Percentiles rank a stretch among this genome's conserved stretches.
These are phyloP conservation scores for Schrenkiella parvula DNA, from an alignment of 345 rosid species.

Conservation along the genomic window DNA sequence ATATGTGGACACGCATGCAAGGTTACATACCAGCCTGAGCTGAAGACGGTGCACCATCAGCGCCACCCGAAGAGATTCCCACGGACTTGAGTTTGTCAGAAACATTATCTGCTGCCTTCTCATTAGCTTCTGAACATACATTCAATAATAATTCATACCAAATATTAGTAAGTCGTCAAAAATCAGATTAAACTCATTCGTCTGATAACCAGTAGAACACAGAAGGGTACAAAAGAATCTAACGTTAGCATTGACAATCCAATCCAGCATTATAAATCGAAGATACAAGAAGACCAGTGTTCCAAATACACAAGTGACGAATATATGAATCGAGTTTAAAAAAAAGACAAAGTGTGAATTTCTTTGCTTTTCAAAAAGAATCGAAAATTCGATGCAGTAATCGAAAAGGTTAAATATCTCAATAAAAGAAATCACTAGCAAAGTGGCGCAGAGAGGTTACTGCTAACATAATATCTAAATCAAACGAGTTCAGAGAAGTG, in stretches of 20 bases:
- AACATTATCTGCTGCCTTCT: constrained; percentile 58
- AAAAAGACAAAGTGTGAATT: background rate
- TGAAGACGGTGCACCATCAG: constrained; percentile 49
- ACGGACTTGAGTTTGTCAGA: constrained; percentile 63
- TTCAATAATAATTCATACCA: background rate
- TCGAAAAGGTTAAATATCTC: background rate
- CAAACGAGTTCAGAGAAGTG: background rate
- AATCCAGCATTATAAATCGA: background rate
- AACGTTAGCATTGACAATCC: background rate
- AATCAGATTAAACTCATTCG: background rate
- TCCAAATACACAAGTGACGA: background rate
- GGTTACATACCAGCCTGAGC: constrained; percentile 32
- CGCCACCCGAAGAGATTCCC: constrained; percentile 57
- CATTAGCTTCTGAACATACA: constrained; percentile 49
- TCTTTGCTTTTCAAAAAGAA: background rate
- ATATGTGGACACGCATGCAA: background rate
- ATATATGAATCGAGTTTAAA: background rate
- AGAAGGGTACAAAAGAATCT: background rate
- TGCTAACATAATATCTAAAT: background rate
- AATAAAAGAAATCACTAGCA: background rate
- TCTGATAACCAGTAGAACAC: background rate
- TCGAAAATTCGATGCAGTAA: background rate
- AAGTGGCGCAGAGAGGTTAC: background rate
- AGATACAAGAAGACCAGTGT: background rate
- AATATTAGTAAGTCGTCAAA: background rate